A percentile compares a stretch with the other conserved stretches of the same genome.
Evolutionary conservation across 331 rosid genomes (phyloP).

Genomic region (Dryas integrifolia): DNA sequence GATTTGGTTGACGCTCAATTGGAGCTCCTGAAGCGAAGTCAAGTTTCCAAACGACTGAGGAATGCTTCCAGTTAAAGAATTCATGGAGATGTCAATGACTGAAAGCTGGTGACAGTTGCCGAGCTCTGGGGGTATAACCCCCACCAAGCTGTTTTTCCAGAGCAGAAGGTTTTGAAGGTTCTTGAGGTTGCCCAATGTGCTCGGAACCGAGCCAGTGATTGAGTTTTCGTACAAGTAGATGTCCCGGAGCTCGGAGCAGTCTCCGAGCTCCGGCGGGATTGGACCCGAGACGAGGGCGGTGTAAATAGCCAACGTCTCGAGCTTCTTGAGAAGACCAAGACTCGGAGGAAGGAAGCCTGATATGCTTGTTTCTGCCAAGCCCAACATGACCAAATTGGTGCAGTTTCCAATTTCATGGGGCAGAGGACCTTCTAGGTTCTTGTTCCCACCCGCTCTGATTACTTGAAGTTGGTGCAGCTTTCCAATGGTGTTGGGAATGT

Average conservation of each 20-base stretch:
- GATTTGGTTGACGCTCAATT: conserved; percentile 64
- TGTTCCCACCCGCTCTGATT: conserved; percentile 91
- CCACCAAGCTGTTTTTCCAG: conserved; percentile 77
- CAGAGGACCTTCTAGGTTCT: conserved; percentile 66
- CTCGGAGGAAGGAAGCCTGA: conserved; percentile 67
- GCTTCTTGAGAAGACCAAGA: conserved; percentile 62
- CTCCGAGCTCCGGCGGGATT: conserved; percentile 70
- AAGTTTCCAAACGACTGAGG: conserved; percentile 62
- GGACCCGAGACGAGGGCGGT: conserved; percentile 70
- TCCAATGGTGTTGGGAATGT: conserved; percentile 62
- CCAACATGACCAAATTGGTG: conserved; percentile 60
- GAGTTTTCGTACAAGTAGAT: conserved; percentile 73
- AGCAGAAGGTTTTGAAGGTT: conserved; percentile 59
- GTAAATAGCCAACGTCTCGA: conserved; percentile 74
- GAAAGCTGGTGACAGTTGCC: conserved; percentile 53
- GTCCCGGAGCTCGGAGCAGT: conserved; percentile 59
- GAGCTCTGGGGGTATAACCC: conserved; percentile 67
- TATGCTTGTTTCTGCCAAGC: conserved; percentile 86
- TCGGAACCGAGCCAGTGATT: conserved; percentile 72
- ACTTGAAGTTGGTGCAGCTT: conserved; percentile 53
- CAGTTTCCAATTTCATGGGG: conserved; percentile 80
- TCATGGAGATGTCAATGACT: conserved; percentile 73
- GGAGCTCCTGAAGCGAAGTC: conserved; percentile 63
- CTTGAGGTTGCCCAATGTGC: conserved; percentile 49
- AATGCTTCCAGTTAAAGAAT: conserved; percentile 70